These are phyloP conservation scores for Phytophthora ohioensis DNA, from an alignment of 352 stramenopile genomes.

Conservation along the genomic window DNA sequence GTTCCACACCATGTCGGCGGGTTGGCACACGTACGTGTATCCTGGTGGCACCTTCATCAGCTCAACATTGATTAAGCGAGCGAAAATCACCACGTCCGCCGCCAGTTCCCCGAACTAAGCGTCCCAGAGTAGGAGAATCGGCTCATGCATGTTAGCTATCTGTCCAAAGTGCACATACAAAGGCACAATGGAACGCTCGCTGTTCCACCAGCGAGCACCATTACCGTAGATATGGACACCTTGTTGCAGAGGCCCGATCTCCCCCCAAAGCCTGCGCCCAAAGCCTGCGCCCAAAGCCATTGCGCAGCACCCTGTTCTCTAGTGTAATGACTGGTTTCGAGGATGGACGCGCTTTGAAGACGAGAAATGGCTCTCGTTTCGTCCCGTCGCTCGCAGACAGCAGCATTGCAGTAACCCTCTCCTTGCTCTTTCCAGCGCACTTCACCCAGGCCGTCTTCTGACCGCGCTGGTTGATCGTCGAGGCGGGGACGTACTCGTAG, in stretches of 20 bases:
- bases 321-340: background rate
- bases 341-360: no score
- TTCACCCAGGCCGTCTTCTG: background rate
- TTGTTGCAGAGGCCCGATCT: background rate
- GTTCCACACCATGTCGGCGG: background rate
- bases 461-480: background rate
- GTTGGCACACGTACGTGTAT: background rate
- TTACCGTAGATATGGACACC: background rate
- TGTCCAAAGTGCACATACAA: no score
- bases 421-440: background rate
- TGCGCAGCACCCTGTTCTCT: background rate
- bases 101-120: background rate
- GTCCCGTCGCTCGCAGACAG: background rate
- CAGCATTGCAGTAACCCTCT: background rate
- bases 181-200: background rate
- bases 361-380: background rate
- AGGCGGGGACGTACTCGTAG: background rate
- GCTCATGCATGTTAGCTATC: no score
- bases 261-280: background rate
- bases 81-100: background rate
- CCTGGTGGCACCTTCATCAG: background rate
- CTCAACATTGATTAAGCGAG: background rate
- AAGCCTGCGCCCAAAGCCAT: slow-evolving; percentile 2
- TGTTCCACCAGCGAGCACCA: background rate
- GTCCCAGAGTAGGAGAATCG: no score